Percentiles rank a stretch among this genome's conserved stretches.
These are phyloP conservation scores for Nosema muscidifuracis DNA, from an alignment of 371 early-diverging fungal species.

Conservation along the genomic window DNA sequence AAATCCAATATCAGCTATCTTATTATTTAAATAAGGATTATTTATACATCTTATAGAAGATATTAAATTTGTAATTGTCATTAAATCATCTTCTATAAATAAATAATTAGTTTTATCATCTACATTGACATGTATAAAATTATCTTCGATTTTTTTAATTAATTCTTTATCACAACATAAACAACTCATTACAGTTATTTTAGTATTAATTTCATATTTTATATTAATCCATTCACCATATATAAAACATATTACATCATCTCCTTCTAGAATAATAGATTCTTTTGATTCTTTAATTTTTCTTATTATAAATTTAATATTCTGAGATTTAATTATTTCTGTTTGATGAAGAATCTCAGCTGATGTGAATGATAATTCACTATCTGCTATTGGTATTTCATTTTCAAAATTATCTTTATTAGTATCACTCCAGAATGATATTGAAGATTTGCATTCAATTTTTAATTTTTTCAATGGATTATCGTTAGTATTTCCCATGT, in stretches of 20 bases:
- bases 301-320: conserved; percentile 17
- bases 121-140: neutral
- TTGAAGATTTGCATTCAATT: neutral
- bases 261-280: conserved; percentile 9
- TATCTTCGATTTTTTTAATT: neutral
- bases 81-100: conserved; percentile 45
- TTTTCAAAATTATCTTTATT: neutral
- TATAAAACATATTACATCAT: conserved; percentile 17
- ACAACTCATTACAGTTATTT: conserved; percentile 21
- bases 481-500: neutral
- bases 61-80: conserved; percentile 41
- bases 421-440: conserved; percentile 12
- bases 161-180: conserved; percentile 20
- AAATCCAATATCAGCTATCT: conserved; percentile 42
- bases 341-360: neutral
- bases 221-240: conserved; percentile 24
- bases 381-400: neutral
- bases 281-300: neutral
- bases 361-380: conserved; percentile 12
- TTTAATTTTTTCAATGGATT: neutral
- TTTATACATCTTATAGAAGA: conserved; percentile 40
- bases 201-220: conserved; percentile 13
- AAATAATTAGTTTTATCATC: conserved; percentile 36
- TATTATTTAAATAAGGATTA: conserved; percentile 16
- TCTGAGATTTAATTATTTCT: neutral